A percentile compares a stretch with the other conserved stretches of the same genome.
These are phyloP conservation scores for Fusarium sp. DNA, from an alignment of 2,329 filamentous ascomycete genomes.

Conservation along the genomic window DNA sequence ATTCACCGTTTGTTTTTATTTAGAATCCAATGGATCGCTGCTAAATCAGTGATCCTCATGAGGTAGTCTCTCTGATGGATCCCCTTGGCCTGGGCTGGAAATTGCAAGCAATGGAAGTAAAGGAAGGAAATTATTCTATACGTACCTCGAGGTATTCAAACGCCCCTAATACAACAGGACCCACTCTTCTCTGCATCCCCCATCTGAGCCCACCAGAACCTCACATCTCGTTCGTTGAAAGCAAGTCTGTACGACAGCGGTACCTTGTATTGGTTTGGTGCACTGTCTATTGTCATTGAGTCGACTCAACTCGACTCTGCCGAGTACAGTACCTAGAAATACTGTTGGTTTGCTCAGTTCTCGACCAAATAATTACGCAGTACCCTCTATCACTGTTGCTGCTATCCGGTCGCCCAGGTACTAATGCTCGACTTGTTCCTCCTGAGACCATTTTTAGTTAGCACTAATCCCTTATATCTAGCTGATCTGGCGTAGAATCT, in stretches of 20 bases:
- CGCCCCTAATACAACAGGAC: constrained; percentile 38
- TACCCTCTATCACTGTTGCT: constrained; percentile 12
- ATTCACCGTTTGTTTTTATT: constrained; percentile 40
- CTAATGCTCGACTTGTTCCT: constrained; percentile 8
- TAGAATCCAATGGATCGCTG: constrained; percentile 24
- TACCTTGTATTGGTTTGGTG: constrained; percentile 21
- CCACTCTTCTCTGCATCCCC: constrained; percentile 26
- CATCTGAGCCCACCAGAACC: constrained; percentile 31
- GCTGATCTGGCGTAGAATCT: constrained; percentile 33
- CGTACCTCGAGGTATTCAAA: constrained; percentile 23
- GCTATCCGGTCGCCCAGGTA: constrained; percentile 24
- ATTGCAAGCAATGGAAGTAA: constrained; percentile 27
- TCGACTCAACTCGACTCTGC: constrained; percentile 5
- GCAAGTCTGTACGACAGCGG: constrained; percentile 18
- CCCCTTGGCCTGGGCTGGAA: constrained; percentile 38
- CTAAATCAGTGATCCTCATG: constrained; percentile 5
- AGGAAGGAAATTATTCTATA: constrained; percentile 24
- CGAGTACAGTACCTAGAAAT: neutral
- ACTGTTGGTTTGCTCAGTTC: neutral
- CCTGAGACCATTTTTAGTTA: constrained; percentile 24
- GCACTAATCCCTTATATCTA: constrained; percentile 16
- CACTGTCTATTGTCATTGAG: constrained; percentile 18
- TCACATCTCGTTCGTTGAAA: constrained; percentile 31
- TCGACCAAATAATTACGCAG: neutral
- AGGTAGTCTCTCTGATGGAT: constrained; percentile 20